A percentile compares a stretch with the other conserved stretches of the same genome.
These are phyloP conservation scores for Candida pseudoglaebosa DNA, from an alignment of 805 yeast genomes.

Conservation along the genomic window DNA sequence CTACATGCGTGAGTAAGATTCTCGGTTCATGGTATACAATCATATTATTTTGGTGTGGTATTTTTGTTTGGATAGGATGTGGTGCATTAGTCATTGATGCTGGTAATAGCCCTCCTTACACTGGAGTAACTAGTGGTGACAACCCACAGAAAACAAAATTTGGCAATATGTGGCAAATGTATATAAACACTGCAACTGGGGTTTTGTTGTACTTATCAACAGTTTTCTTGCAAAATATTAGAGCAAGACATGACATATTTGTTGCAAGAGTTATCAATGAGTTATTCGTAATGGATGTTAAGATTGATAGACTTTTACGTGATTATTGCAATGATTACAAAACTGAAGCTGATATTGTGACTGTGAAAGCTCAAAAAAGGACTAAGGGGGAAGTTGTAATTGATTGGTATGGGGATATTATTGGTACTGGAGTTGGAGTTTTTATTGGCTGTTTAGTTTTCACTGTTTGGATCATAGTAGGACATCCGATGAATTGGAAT, in stretches of 20 bases:
- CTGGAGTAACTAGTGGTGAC: background rate
- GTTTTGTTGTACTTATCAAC: background rate
- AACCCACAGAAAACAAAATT: background rate
- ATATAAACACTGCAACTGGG: background rate
- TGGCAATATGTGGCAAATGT: background rate
- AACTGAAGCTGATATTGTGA: slow-evolving; percentile 20
- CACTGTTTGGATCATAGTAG: slow-evolving; percentile 34
- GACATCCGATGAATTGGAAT: slow-evolving; percentile 31
- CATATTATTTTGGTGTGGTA: slow-evolving; percentile 1
- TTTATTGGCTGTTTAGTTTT: slow-evolving; percentile 28
- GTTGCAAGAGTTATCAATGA: slow-evolving; percentile 16
- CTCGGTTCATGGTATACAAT: background rate
- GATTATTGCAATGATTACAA: slow-evolving; percentile 12
- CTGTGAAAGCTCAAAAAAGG: slow-evolving; percentile 14
- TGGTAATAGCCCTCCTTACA: background rate
- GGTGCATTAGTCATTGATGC: background rate
- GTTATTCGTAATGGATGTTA: slow-evolving; percentile 21
- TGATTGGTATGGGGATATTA: slow-evolving; percentile 37
- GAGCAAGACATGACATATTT: slow-evolving; percentile 32
- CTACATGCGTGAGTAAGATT: background rate
- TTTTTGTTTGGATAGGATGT: slow-evolving; percentile 1
- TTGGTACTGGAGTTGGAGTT: slow-evolving; percentile 42
- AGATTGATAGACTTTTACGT: slow-evolving; percentile 24
- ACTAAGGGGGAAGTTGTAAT: slow-evolving; percentile 19
- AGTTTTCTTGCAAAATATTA: slow-evolving; percentile 34